Evolutionary conservation across 1,284 basidiomycete genomes (phyloP).

Genomic region (Anthracocystis setariae): DNA sequence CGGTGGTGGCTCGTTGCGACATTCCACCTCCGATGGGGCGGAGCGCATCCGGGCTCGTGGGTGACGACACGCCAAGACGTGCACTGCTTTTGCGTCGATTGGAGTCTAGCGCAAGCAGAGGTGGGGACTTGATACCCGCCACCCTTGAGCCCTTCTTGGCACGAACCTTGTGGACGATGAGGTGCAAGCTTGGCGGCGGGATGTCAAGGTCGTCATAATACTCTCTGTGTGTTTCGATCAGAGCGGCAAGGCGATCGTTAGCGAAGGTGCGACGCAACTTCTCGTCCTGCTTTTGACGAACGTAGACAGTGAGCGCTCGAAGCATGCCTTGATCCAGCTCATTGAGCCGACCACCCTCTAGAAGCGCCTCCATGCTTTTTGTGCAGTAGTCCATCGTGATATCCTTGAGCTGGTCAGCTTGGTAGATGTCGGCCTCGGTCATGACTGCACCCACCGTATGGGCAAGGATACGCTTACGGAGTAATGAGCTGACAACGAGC

Average conservation of each 20-base stretch:
- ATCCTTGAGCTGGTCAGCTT: conserved; percentile 77
- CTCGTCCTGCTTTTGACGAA: conserved; percentile 75
- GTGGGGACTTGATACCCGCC: conserved; percentile 44
- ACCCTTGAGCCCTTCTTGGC: conserved; percentile 49
- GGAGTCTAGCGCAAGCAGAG: conserved; percentile 55
- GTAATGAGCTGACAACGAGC: conserved; percentile 77
- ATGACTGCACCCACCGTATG: conserved; percentile 85
- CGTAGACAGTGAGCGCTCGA: conserved; percentile 75
- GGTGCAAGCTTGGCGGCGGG: conserved; percentile 72
- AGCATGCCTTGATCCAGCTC: conserved; percentile 76
- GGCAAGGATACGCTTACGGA: conserved; percentile 74
- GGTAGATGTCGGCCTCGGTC: conserved; percentile 81
- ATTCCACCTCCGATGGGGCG: conserved; percentile 24
- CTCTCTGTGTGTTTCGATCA: conserved; percentile 76
- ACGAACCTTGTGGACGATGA: conserved; percentile 58
- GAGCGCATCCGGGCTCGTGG: conserved; percentile 41
- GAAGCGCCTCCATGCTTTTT: conserved; percentile 85
- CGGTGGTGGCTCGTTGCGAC: conserved; percentile 11
- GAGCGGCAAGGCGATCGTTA: conserved; percentile 72
- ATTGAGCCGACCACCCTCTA: conserved; percentile 83
- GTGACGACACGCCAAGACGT: conserved; percentile 49
- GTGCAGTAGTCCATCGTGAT: conserved; percentile 84
- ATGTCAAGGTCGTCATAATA: conserved; percentile 87
- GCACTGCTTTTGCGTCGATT: conserved; percentile 67
- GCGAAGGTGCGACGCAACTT: conserved; percentile 78